These are phyloP conservation scores for Verruconis gallopava DNA, from an alignment of 2,329 filamentous ascomycete species.

Conservation along the genomic window DNA sequence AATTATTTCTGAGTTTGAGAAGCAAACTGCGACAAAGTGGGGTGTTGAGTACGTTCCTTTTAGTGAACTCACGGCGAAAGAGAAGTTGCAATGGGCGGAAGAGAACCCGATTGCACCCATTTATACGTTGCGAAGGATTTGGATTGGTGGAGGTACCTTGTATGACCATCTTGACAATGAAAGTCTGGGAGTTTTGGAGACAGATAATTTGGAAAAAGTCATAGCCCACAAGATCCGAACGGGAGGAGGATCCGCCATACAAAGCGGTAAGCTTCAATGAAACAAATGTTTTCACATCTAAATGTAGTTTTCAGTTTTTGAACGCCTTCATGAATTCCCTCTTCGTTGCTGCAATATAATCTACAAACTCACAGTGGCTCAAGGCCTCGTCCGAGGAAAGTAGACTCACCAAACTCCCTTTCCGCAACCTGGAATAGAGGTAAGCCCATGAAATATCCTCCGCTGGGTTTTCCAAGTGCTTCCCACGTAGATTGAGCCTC, in stretches of 20 bases:
- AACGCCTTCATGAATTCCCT: no score
- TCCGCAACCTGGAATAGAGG: constrained; percentile 59
- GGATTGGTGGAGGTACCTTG: constrained; percentile 58
- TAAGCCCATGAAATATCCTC: constrained; percentile 62
- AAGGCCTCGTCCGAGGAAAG: constrained; percentile 12
- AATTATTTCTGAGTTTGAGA: constrained; percentile 53
- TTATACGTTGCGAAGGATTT: constrained; percentile 56
- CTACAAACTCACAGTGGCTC: constrained; percentile 5
- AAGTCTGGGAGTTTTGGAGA: neutral
- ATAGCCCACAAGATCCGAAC: neutral
- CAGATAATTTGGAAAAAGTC: constrained; percentile 1
- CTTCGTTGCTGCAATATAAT: no score
- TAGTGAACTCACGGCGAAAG: constrained; percentile 39
- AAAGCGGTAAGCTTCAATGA: neutral
- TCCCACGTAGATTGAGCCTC: constrained; percentile 50
- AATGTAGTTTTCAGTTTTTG: no score
- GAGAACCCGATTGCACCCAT: constrained; percentile 39
- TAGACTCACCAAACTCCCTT: constrained; percentile 39
- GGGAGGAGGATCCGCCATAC: neutral
- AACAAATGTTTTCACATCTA: neutral
- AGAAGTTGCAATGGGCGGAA: constrained; percentile 45
- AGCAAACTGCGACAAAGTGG: constrained; percentile 49
- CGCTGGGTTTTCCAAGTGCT: constrained; percentile 46
- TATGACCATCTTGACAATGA: constrained; percentile 57
- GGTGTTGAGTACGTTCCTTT: constrained; percentile 40